Evolutionary conservation across 306 rosid species (phyloP).

Genomic region (Trifolium fragiferum): DNA sequence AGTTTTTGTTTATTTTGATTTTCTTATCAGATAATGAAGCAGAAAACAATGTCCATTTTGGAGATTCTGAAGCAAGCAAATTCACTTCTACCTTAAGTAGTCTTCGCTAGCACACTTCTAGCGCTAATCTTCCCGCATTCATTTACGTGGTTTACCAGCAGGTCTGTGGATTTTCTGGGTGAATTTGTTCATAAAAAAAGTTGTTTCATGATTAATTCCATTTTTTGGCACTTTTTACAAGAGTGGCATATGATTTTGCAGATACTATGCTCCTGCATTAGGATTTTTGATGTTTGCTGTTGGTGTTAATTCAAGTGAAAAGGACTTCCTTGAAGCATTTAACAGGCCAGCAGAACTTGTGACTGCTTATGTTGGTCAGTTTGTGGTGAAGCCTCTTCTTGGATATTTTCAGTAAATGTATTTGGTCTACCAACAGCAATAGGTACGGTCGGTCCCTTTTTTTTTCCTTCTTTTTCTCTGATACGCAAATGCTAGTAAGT

Average conservation of each 20-base stretch:
- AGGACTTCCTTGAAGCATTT: slow-evolving; percentile 84
- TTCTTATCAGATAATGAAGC: slow-evolving; percentile 51
- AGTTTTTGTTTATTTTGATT: slow-evolving; percentile 36
- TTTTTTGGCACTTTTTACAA: not conserved
- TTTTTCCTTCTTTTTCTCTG: not conserved
- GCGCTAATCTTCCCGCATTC: slow-evolving; percentile 83
- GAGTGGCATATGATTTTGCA: slow-evolving; percentile 43
- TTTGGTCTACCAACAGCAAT: slow-evolving; percentile 81
- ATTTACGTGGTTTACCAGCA: slow-evolving; percentile 92
- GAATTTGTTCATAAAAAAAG: slow-evolving; percentile 31
- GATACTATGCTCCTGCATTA: slow-evolving; percentile 94
- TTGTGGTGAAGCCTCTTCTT: slow-evolving; percentile 78
- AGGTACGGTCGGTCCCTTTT: slow-evolving; percentile 56
- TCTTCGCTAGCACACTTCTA: slow-evolving; percentile 73
- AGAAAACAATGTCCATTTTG: slow-evolving; percentile 48
- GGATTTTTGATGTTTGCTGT: slow-evolving; percentile 98
- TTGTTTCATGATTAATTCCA: slow-evolving; percentile 14
- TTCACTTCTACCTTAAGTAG: slow-evolving; percentile 88
- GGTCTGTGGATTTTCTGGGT: slow-evolving; percentile 56
- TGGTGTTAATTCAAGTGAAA: slow-evolving; percentile 92
- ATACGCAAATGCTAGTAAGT: not conserved
- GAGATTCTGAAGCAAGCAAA: slow-evolving; percentile 72
- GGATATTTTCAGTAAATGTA: slow-evolving; percentile 72
- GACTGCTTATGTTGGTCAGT: slow-evolving; percentile 88
- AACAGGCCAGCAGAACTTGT: slow-evolving; percentile 74